Evolutionary conservation across 2,329 filamentous ascomycete genomes (phyloP).

Genomic region (Alternaria ethzedia): DNA sequence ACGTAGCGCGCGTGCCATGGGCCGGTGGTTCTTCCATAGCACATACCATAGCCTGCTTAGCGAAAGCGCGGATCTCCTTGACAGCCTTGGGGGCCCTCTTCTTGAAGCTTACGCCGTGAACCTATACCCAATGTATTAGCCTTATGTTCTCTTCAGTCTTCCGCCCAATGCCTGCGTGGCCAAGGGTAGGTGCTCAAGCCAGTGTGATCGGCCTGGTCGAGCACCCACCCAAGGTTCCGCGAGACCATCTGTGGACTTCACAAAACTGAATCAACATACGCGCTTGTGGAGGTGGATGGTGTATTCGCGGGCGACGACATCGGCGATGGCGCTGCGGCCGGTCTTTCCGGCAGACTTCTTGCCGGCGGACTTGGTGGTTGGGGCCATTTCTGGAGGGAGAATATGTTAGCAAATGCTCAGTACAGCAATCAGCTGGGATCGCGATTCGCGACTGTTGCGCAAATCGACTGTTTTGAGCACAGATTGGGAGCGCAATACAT

Average conservation of each 20-base stretch:
- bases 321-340: conserved; percentile 91
- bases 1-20: neutral
- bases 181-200: conserved; percentile 15
- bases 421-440: neutral
- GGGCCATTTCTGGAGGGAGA: conserved; percentile 48
- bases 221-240: conserved; percentile 25
- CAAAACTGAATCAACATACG: conserved; percentile 79
- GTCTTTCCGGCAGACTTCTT: conserved; percentile 72
- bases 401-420: conserved; percentile 23
- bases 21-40: neutral
- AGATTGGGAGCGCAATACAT: conserved; percentile 16
- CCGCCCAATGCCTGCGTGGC: conserved; percentile 62
- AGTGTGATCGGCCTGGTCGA: conserved; percentile 28
- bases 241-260: conserved; percentile 71
- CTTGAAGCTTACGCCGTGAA: conserved; percentile 99
- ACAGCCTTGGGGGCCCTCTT: conserved; percentile 98
- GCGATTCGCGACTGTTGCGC: neutral
- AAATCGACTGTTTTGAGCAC: neutral
- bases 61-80: conserved; percentile 99
- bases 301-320: conserved; percentile 99
- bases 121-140: conserved; percentile 66
- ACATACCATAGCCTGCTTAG: conserved; percentile 93
- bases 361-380: conserved; percentile 47
- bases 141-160: conserved; percentile 63
- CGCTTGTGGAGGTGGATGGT: conserved; percentile 99